Evolutionary conservation across 805 yeast species (phyloP).

Genomic region (Ogataea haglerorum): DNA sequence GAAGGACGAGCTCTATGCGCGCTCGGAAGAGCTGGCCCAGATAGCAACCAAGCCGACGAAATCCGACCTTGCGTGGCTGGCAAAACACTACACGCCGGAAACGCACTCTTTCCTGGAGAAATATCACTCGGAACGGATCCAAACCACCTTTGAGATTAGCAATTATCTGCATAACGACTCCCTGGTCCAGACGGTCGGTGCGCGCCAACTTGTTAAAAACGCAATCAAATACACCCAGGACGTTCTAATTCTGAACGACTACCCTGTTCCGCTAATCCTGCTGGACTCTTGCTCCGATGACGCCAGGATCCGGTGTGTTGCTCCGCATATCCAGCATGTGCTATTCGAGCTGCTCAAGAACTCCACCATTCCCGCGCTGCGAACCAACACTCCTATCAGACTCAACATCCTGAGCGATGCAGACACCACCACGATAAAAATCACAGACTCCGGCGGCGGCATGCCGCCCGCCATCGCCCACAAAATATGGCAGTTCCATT

Average conservation of each 20-base stretch:
- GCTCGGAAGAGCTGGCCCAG: conserved; percentile 20
- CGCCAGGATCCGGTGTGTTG: conserved; percentile 21
- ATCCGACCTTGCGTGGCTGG: conserved; percentile 20
- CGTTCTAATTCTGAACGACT: conserved; percentile 26
- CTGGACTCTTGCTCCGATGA: conserved; percentile 3
- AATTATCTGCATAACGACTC: conserved; percentile 20
- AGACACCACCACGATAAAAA: conserved; percentile 14
- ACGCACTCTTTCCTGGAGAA: conserved; percentile 24
- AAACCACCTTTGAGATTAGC: conserved; percentile 25
- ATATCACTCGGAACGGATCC: conserved; percentile 26
- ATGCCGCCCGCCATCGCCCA: conserved; percentile 17
- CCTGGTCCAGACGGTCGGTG: conserved; percentile 14
- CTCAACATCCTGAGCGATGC: conserved; percentile 9
- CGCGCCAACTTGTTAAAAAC: conserved; percentile 12
- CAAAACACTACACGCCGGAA: conserved; percentile 15
- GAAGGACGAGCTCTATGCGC: conserved; percentile 18
- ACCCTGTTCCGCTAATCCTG: conserved; percentile 30
- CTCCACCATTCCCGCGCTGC: conserved; percentile 29
- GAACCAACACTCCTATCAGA: conserved; percentile 19
- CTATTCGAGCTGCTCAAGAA: conserved; percentile 32
- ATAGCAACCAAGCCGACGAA: conserved; percentile 14
- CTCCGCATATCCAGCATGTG: conserved; percentile 31
- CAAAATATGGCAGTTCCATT: conserved; percentile 33
- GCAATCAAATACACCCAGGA: conserved; percentile 24
- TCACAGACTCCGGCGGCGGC: conserved; percentile 33